Percentiles rank a stretch among this genome's conserved stretches.
phyloP scores from a whole-genome alignment of 2,329 filamentous ascomycete species.

The Paraphoma sp. region DNA sequence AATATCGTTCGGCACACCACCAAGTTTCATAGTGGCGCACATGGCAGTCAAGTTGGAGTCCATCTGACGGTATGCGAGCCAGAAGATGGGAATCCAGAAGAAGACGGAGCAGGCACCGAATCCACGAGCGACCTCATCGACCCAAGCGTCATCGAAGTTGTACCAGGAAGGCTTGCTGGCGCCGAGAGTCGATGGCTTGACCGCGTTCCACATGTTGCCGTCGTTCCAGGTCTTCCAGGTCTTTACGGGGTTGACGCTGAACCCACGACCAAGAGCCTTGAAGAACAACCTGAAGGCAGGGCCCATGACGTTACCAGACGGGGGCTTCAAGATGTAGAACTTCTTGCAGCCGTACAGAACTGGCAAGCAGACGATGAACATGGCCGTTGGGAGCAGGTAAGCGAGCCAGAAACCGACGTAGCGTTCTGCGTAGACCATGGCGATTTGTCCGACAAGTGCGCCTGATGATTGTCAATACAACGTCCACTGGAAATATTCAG shows the following conservation, averaged over 20 bases:
- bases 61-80: constrained; percentile 73
- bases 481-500: too few relatives aligned
- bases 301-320: constrained; percentile 71
- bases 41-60: constrained; percentile 70
- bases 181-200: constrained; percentile 68
- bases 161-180: constrained; percentile 70
- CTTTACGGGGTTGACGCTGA: constrained; percentile 62
- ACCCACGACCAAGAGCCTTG: constrained; percentile 59
- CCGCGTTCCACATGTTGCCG: constrained; percentile 67
- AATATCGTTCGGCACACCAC: constrained; percentile 79
- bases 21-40: constrained; percentile 69
- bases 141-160: constrained; percentile 81
- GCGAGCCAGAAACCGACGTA: constrained; percentile 75
- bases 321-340: constrained; percentile 65
- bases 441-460: constrained; percentile 43
- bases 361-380: constrained; percentile 67
- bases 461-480: constrained; percentile 32
- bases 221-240: constrained; percentile 64
- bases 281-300: constrained; percentile 68
- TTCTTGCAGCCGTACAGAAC: constrained; percentile 67
- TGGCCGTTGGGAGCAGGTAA: constrained; percentile 69
- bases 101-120: constrained; percentile 47
- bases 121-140: constrained; percentile 78
- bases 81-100: constrained; percentile 70
- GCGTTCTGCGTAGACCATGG: constrained; percentile 49